Percentiles rank a stretch among this genome's conserved stretches.
phyloP scores from a whole-genome alignment of 805 yeast genomes.

The Spathaspora girioi region DNA sequence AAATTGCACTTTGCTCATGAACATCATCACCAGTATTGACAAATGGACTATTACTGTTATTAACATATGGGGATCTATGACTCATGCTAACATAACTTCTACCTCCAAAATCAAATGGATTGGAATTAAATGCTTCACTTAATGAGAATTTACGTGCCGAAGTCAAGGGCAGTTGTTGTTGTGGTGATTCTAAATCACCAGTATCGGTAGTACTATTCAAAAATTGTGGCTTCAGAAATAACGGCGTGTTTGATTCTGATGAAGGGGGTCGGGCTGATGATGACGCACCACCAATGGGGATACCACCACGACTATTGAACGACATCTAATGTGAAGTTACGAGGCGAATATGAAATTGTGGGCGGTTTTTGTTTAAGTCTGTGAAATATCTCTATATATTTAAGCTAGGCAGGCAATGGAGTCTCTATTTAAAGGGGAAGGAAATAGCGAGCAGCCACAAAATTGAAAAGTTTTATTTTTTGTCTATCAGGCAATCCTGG shows the following conservation, averaged over 20 bases:
- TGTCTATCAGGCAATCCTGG: not conserved
- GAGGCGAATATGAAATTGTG: not conserved
- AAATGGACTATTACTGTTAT: conserved; percentile 35
- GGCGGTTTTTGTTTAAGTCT: not conserved
- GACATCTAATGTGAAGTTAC: not conserved
- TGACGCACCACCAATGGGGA: not conserved
- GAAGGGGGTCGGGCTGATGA: not conserved
- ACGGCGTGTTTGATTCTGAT: not conserved
- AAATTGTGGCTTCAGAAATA: not conserved
- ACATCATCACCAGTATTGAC: conserved; percentile 47
- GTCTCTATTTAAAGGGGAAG: not conserved
- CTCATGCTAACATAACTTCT: conserved; percentile 36
- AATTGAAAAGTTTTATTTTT: not conserved
- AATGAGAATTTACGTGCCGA: conserved; percentile 7
- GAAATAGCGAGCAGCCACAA: not conserved
- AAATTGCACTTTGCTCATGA: conserved; percentile 54
- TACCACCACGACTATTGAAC: not conserved
- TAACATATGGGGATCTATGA: conserved; percentile 22
- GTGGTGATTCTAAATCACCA: not conserved
- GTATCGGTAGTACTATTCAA: not conserved
- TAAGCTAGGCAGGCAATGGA: not conserved
- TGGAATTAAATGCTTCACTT: conserved; percentile 16
- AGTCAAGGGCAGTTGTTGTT: not conserved
- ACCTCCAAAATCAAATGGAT: conserved; percentile 39
- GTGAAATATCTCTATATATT: not conserved